Base-by-base conservation (phyloP, 1,284 basidiomycete genomes). In the Erythrobasidium hasegawianum region DNA sequence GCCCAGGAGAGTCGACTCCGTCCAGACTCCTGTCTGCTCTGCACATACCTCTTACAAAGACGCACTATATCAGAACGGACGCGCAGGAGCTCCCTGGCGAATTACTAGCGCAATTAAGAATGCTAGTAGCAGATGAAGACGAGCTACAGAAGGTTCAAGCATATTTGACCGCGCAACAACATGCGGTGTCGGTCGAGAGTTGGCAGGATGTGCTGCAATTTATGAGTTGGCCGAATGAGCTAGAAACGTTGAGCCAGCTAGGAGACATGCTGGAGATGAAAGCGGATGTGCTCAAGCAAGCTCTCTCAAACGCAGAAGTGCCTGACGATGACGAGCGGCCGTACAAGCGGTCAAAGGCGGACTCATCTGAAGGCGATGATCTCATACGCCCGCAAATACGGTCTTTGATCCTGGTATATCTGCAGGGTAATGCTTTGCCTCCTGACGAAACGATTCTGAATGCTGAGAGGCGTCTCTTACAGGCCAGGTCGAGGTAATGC, bases 131-230 rank as follows among this genome's bases (percentile, higher is more conserved):
- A 64, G 70, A 75, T 77, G 55, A 54, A 70, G 68, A 77, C 1
- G 71, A 81, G 67, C 80, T 81, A 64, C 87, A 86, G 81, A 83
- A 85, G 64, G 79, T 93, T 0, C 84, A 85, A 8, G 80, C 85
- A 26, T 41, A 40, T 8, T 2, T 22, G 27, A 16, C 16, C 13
- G 49, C 33, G 26, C 16, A n/a, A 20, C 26, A 80, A 45, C 85
- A 84, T 0, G 75, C 72, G 16, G 82, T 84, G 1, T 82, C 79
- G 1, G 82, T 85, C 10, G 82, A 80, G 0, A 75, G 90, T 7
- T 87, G 88, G 84, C 77, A 80, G 16, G 83, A 83, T 43, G 78
- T 87, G 33, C 75, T 84, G 4, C 71, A 59, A 1, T 72, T 69
- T 13, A 7, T 74, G 14, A 60, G 68, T 11, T 73, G 69, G 70